Conservation (phyloP, 768 basidiomycete species). For the Lactarius hatsudake region DNA sequence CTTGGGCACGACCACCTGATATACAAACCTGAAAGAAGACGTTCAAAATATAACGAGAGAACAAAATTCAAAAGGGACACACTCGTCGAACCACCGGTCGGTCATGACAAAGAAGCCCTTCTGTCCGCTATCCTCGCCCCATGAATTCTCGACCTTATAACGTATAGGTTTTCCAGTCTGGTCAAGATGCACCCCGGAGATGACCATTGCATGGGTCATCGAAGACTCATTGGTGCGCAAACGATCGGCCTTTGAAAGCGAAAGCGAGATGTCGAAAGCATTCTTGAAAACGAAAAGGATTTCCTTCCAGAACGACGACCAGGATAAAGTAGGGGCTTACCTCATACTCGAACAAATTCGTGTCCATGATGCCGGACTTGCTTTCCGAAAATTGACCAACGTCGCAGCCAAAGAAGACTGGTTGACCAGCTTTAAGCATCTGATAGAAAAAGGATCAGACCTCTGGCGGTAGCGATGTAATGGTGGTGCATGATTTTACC, state of each 20-base stretch:
- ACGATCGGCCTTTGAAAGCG: constrained; percentile 82
- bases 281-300: constrained; percentile 40
- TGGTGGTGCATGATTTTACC: constrained; percentile 35
- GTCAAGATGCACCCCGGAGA: constrained; percentile 89
- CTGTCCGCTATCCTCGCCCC: constrained; percentile 75
- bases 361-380: constrained; percentile 81
- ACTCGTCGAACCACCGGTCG: constrained; percentile 90
- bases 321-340: constrained; percentile 36
- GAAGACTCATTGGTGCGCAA: constrained; percentile 77
- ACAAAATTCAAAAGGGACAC: constrained; percentile 33
- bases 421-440: constrained; percentile 75
- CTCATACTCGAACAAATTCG: constrained; percentile 78
- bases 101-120: constrained; percentile 94
- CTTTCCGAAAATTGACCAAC: constrained; percentile 81
- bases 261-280: constrained; percentile 79
- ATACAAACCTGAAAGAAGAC: constrained; percentile 61
- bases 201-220: constrained; percentile 98
- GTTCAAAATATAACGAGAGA: not conserved
- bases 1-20: constrained; percentile 89
- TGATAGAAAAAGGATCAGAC: constrained; percentile 6
- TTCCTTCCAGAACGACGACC: not conserved
- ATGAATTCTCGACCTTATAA: constrained; percentile 98
- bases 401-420: constrained; percentile 96
- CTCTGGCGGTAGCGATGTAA: not conserved
- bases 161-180: constrained; percentile 67